phyloP scores from a whole-genome alignment of 257 asterid genomes.

The Capsicum baccatum region DNA sequence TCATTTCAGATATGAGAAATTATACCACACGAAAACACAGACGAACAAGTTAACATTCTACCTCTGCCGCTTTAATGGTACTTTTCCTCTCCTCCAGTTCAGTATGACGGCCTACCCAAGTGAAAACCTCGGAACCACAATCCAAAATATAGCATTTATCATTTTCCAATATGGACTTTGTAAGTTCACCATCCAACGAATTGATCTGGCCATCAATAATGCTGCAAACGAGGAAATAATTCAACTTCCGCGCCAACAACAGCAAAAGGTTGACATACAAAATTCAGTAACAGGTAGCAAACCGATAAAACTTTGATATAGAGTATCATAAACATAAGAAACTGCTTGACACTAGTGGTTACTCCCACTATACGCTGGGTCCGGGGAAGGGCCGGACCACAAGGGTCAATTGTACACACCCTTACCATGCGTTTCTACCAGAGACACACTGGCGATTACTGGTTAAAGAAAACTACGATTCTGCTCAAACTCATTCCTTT shows the following conservation, averaged over 20 bases:
- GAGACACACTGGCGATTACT: background rate
- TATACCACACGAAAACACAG: conserved; percentile 15
- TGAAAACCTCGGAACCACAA: conserved; percentile 90
- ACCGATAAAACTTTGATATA: background rate
- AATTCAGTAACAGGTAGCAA: background rate
- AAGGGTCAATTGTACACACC: too few species aligned
- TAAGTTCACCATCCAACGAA: conserved; percentile 77
- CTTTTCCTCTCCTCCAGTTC: conserved; percentile 94
- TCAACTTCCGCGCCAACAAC: background rate
- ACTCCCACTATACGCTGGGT: too few species aligned
- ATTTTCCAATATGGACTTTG: conserved; percentile 86
- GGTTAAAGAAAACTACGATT: background rate
- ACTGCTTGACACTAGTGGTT: background rate
- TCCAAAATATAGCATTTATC: conserved; percentile 86
- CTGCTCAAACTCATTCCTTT: background rate
- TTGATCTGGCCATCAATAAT: conserved; percentile 70
- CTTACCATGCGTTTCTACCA: too few species aligned
- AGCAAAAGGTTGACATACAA: background rate
- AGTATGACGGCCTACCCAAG: conserved; percentile 97
- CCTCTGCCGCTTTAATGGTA: conserved; percentile 89
- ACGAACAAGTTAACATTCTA: conserved; percentile 31
- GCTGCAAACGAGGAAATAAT: conserved; percentile 46
- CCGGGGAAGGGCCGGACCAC: too few species aligned
- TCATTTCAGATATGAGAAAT: conserved; percentile 36
- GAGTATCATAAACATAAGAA: background rate